Evolutionary conservation across 2,329 filamentous ascomycete species (phyloP).

Genomic region (Epichloe scottii): DNA sequence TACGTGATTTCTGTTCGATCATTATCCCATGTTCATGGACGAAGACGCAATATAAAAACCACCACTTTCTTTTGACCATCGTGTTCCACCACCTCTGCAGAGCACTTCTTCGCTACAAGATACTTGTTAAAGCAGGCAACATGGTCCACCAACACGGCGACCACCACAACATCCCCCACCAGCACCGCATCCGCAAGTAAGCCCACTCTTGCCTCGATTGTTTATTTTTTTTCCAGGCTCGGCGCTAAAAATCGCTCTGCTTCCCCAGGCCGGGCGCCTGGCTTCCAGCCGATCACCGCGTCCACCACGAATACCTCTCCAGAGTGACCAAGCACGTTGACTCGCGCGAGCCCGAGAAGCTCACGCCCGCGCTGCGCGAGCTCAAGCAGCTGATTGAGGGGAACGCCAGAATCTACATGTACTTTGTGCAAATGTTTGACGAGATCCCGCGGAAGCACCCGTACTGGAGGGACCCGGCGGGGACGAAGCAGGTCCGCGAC

Average conservation of each 20-base stretch:
- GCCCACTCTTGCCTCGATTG: background rate
- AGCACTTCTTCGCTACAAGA: no score
- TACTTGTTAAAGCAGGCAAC: conserved; percentile 7
- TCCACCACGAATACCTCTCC: conserved; percentile 51
- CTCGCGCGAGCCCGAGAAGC: conserved; percentile 29
- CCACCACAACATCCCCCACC: conserved; percentile 36
- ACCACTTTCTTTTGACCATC: no score
- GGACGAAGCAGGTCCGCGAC: conserved; percentile 49
- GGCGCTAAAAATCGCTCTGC: no score
- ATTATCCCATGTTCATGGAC: no score
- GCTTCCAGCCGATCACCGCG: conserved; percentile 50
- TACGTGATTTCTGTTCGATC: no score
- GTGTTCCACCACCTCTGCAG: no score
- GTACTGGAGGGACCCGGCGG: conserved; percentile 50
- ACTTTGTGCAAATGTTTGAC: conserved; percentile 54
- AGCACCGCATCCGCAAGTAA: conserved; percentile 32
- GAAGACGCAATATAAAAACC: no score
- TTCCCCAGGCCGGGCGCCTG: conserved; percentile 38
- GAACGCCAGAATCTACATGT: conserved; percentile 52
- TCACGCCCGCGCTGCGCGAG: conserved; percentile 49
- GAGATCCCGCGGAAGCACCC: conserved; percentile 49
- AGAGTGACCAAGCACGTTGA: conserved; percentile 43
- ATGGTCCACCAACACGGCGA: conserved; percentile 41
- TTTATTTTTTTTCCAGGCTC: background rate
- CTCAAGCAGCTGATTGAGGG: conserved; percentile 55